Base-by-base conservation (phyloP, 768 basidiomycete genomes). In the Lentinula detonsa region DNA sequence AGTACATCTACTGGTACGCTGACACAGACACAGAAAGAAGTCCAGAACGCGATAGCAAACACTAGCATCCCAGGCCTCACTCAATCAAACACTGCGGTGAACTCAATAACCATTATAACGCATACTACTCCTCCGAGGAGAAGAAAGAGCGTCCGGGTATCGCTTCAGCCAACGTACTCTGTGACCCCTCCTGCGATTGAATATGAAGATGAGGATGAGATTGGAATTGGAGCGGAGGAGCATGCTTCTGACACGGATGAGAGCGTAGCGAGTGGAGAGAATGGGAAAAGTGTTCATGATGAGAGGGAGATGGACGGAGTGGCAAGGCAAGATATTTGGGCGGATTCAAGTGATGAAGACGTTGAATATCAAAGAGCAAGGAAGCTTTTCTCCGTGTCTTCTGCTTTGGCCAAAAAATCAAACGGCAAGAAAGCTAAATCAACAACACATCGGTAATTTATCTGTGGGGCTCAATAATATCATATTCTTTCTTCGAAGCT, bases 91-190 rank as follows among this genome's bases (percentile, higher is more conserved):
- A 40, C 66, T 1, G 62, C 61, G 28, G 57, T 63, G 28, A 66
- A 63, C 43, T 59, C 64, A 37, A 62, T 61, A 11, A 62, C 63
- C 43, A 62, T 59, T 15, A 60, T 49, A 34, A 57, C 55, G 8
- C 57, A 16, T 46, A 13, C 35, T 34, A 34, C 51, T 16, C 11
- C 57, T 9, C 69, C 76, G 7, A 70, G 71, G 58, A 71, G 80
- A 56, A 70, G 81, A 65, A 93, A 93, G 73, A 91, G 89, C 66
- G 91, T 93, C 37, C 77, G 91, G 6, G 86, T 93, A 56, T 90
- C 88, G 33, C 71, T 92, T 40, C 80, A 85, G 48, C 91, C 91
- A 9, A 90, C 88, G 37, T 91, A 88, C 69, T 88, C 88, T 5
- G 74, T 85, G 0, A 81, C 90, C 1, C 88, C 90, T 7, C 88